Percentiles rank a stretch among this genome's conserved stretches.
phyloP scores from a whole-genome alignment of 495 filamentous ascomycete genomes.

The Hypoxylon rickii region DNA sequence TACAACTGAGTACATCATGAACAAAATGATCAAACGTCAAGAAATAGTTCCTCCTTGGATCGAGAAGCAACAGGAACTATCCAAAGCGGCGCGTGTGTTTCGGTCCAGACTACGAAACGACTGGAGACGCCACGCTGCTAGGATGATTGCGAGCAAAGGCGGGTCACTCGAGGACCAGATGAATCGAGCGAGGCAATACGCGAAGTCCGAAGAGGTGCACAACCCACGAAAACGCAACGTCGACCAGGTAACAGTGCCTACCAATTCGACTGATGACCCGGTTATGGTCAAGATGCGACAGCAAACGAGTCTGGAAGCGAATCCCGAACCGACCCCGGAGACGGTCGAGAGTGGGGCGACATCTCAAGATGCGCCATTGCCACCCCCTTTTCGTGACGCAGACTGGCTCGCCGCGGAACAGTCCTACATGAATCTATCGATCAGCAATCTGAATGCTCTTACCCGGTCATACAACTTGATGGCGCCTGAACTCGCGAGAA shows the following conservation, averaged over 20 bases:
- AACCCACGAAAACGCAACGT: conserved; percentile 55
- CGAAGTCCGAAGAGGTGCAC: conserved; percentile 67
- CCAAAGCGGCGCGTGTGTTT: conserved; percentile 69
- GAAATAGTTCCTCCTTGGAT: conserved; percentile 88
- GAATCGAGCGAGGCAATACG: conserved; percentile 70
- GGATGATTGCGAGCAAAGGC: conserved; percentile 78
- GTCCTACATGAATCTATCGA: conserved; percentile 76
- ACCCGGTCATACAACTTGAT: conserved; percentile 93
- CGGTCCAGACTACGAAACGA: conserved; percentile 74
- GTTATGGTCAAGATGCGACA: conserved; percentile 53
- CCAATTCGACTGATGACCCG: conserved; percentile 52
- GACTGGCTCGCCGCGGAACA: conserved; percentile 71
- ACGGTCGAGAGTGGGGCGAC: conserved; percentile 8
- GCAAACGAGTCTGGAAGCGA: conserved; percentile 22
- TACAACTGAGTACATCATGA: conserved; percentile 97
- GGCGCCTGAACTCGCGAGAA: conserved; percentile 89
- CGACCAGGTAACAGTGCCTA: conserved; percentile 53
- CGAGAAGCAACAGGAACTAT: conserved; percentile 94
- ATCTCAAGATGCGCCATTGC: conserved; percentile 35
- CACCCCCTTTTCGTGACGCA: conserved; percentile 65
- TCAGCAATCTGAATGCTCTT: conserved; percentile 77
- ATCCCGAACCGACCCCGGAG: conserved; percentile 23
- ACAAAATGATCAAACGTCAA: conserved; percentile 96
- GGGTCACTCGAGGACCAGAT: conserved; percentile 80
- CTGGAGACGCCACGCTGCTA: conserved; percentile 84